Evolutionary conservation across 805 yeast genomes (phyloP), one percentile per base, ranked within the genome.

Genomic region (Phaffomyces opuntiae): DNA sequence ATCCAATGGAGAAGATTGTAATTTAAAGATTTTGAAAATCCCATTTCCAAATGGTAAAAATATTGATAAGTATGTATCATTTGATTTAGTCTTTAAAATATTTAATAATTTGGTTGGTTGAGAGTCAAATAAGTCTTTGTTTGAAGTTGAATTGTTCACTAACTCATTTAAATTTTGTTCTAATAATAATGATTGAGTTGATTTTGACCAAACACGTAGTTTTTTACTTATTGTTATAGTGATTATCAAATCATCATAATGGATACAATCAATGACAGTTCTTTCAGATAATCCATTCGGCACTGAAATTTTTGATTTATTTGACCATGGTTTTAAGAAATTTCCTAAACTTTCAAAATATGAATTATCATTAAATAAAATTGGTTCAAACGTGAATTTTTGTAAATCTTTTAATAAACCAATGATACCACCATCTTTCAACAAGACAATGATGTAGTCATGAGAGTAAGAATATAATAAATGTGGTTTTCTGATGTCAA

Each of bases 341-440:
- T 53, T 60, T 4, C 67, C 64, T 37, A 63, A 51, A 52, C 62
- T 62, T 50, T 61, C 70, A 35, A 68, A 56, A 52, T 70, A 78
- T 12, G 78, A 62, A 54, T 71, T 53, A 65, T 82, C 89, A 47
- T 72, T 74, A 60, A 83, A 84, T 27, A 78, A 63, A 39, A 60
- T 62, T 9, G 75, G 77, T 46, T 66, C 76, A 37, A 67, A 60
- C 16, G 54, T 50, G 7, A 47, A 49, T 24, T 50, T 49, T n/a
- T 36, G 35, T 44, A 17, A 49, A 34, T 42, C 47, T 50, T 59
- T 62, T 27, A 56, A 56, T 47, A 84, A 67, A 39, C 80, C 81
- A 42, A 87, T 64, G 37, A 89, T 60, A 1, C 90, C 87, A 25
- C 97, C 96, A 64, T 90, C 95, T 38, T 73, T 71, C 41, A 89